Conservation (phyloP, 495 filamentous ascomycete species). For the Pseudotulostoma volvatum region DNA sequence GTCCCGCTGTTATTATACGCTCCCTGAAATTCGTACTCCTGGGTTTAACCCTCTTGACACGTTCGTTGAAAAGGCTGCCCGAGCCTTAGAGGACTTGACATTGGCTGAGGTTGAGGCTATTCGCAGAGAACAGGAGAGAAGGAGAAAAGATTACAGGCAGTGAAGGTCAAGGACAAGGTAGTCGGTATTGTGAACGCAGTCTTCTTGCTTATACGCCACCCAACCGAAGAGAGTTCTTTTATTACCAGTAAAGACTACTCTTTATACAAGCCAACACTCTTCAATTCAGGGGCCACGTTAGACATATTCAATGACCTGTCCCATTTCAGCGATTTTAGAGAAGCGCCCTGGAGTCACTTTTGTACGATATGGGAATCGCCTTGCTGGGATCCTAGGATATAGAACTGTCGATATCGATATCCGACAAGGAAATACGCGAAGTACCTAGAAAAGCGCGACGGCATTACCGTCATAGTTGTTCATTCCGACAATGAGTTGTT, state of each 20-base stretch:
- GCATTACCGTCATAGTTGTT: too few species aligned
- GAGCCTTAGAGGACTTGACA: not conserved
- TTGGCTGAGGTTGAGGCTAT: not conserved
- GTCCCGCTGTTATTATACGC: not conserved
- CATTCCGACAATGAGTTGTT: too few species aligned
- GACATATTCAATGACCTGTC: not conserved
- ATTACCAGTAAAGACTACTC: not conserved
- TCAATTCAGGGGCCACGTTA: not conserved
- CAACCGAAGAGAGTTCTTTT: not conserved
- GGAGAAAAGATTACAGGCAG: not conserved
- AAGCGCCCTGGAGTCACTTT: not conserved
- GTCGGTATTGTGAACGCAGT: not conserved
- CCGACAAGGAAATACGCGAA: too few species aligned
- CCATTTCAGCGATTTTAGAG: too few species aligned
- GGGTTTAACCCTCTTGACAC: not conserved
- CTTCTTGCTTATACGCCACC: not conserved
- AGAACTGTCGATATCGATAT: not conserved
- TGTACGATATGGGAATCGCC: not conserved
- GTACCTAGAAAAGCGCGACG: too few species aligned
- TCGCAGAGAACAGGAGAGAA: not conserved
- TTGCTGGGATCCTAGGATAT: not conserved
- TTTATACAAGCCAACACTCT: not conserved
- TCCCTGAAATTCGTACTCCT: not conserved
- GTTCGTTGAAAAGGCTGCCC: not conserved
- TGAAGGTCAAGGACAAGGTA: not conserved